A percentile compares a stretch with the other conserved stretches of the same genome.
Conservation (phyloP, 169 alveolate species). For the Eimeria sp. region DNA sequence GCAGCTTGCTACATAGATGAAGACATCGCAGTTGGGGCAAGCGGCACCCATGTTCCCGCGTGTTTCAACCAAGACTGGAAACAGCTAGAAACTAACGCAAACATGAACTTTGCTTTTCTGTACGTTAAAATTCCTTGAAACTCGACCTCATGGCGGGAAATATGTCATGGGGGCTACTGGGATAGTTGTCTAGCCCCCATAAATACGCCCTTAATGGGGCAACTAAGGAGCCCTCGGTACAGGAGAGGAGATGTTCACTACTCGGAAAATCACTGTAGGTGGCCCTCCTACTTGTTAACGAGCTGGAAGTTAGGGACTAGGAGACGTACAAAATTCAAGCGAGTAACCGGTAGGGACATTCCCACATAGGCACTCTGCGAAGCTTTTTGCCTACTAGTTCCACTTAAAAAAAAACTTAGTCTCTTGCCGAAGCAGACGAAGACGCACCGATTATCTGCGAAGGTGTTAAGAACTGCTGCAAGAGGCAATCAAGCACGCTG, state of each 20-base stretch:
- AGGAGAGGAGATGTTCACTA: background rate
- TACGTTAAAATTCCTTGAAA: background rate
- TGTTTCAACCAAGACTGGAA: background rate
- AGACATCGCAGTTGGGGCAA: background rate
- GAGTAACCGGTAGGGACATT: background rate
- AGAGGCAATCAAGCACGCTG: constrained; percentile 38
- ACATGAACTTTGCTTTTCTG: background rate
- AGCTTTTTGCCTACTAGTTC: background rate
- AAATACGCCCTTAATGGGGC: background rate
- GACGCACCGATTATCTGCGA: constrained; percentile 26
- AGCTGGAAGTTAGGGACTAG: background rate
- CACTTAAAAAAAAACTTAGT: background rate
- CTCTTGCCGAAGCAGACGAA: background rate
- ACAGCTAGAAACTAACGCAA: background rate
- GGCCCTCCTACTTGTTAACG: background rate
- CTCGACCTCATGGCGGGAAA: background rate
- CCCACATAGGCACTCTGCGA: background rate
- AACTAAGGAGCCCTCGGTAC: background rate
- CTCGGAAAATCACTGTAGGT: background rate
- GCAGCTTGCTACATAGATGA: background rate
- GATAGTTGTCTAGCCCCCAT: background rate
- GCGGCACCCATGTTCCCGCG: background rate
- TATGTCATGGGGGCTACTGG: background rate
- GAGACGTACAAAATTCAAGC: background rate
- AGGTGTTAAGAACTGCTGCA: constrained; percentile 43